Conservation (phyloP, 768 basidiomycete genomes). For the Tylopilus sp. region DNA sequence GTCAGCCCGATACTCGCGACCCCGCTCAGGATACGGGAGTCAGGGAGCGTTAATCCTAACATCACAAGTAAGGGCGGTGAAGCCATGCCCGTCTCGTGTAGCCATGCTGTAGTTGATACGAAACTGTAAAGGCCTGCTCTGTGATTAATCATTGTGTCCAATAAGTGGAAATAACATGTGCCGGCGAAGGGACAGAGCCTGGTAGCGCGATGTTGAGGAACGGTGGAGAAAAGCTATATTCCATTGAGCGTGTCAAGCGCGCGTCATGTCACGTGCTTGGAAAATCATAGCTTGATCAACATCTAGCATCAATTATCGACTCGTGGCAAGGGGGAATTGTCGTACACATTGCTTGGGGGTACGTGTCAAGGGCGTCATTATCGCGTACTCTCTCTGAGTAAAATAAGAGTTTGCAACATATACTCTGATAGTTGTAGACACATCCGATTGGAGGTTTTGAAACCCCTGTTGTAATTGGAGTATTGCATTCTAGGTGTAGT, state of each 20-base stretch:
- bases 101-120: conserved; percentile 18
- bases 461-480: background rate
- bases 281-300: conserved; percentile 8
- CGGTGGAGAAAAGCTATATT: background rate
- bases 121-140: conserved; percentile 29
- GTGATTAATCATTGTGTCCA: conserved; percentile 20
- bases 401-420: background rate
- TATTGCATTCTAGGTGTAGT: conserved; percentile 1
- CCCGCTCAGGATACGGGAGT: conserved; percentile 25
- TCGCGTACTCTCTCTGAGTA: no score
- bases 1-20: conserved; percentile 26
- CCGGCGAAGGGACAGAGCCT: background rate
- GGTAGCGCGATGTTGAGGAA: background rate
- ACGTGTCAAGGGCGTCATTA: no score
- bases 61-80: conserved; percentile 24
- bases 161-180: conserved; percentile 4
- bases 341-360: no score
- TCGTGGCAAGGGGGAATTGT: no score
- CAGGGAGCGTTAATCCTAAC: conserved; percentile 23
- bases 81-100: conserved; percentile 19
- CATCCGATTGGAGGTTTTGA: background rate
- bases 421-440: background rate
- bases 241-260: conserved; percentile 1
- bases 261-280: conserved; percentile 24
- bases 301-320: no score